Evolutionary conservation across 2,329 filamentous ascomycete species (phyloP).

Genomic region (Nothophoma quercina): DNA sequence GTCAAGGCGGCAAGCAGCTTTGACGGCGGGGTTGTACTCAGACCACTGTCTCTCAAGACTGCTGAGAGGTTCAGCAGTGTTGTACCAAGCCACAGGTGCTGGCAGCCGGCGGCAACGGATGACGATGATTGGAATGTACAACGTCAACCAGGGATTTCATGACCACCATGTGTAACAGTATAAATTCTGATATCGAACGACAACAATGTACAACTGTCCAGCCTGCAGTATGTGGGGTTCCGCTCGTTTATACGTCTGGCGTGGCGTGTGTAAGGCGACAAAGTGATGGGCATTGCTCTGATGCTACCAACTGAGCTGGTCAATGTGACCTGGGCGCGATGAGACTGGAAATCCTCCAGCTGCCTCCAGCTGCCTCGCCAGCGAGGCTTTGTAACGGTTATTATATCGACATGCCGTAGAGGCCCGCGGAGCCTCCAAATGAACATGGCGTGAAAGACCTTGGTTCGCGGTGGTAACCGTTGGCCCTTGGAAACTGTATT

Average conservation of each 20-base stretch:
- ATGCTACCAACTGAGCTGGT: too few relatives aligned
- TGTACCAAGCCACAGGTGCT: neutral
- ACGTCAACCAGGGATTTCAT: conserved; percentile 5
- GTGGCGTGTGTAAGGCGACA: neutral
- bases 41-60: neutral
- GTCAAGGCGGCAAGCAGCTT: neutral
- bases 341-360: too few relatives aligned
- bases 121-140: conserved; percentile 15
- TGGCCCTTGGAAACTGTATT: neutral
- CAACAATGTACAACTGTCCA: neutral
- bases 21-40: neutral
- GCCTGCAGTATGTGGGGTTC: neutral
- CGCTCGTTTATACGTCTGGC: neutral
- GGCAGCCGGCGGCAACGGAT: neutral
- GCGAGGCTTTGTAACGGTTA: neutral
- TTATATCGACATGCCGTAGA: conserved; percentile 10
- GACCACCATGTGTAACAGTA: conserved; percentile 9
- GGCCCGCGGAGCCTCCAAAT: neutral
- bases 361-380: too few relatives aligned
- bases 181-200: neutral
- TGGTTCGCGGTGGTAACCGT: neutral
- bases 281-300: too few relatives aligned
- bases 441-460: neutral
- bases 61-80: conserved; percentile 1
- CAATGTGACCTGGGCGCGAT: too few relatives aligned